Evolutionary conservation across 768 basidiomycete genomes (phyloP).

Genomic region (Lentinula sp.): DNA sequence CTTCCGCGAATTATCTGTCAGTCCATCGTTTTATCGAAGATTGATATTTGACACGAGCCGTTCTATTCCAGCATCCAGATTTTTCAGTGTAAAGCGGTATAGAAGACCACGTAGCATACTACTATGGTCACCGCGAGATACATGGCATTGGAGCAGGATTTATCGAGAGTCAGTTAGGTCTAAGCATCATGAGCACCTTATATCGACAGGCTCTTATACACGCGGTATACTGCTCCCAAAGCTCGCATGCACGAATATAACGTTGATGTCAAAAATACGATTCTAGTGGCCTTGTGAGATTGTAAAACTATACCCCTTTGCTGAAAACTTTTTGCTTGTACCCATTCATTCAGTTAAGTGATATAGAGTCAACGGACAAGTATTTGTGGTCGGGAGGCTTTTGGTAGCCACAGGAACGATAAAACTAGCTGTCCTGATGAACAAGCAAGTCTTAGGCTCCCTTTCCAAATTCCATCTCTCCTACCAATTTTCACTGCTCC

Average conservation of each 20-base stretch:
- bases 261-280: not conserved
- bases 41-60: not conserved
- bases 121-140: not conserved
- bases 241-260: not conserved
- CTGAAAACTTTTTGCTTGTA: no score
- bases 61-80: not conserved
- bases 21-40: not conserved
- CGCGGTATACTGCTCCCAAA: not conserved
- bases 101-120: not conserved
- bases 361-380: no score
- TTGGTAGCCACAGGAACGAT: no score
- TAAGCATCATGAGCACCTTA: not conserved
- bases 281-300: not conserved
- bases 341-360: no score
- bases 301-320: no score
- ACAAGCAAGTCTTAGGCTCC: no score
- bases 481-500: no score
- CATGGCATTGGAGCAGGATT: not conserved
- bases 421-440: no score
- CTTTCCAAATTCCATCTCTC: no score
- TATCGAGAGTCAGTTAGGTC: not conserved
- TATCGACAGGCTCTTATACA: not conserved
- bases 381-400: no score
- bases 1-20: not conserved
- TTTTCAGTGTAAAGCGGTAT: not conserved